A percentile compares a stretch with the other conserved stretches of the same genome.
Evolutionary conservation across 23 red algal species (phyloP).

Genomic region (Rhodosorus marinus): DNA sequence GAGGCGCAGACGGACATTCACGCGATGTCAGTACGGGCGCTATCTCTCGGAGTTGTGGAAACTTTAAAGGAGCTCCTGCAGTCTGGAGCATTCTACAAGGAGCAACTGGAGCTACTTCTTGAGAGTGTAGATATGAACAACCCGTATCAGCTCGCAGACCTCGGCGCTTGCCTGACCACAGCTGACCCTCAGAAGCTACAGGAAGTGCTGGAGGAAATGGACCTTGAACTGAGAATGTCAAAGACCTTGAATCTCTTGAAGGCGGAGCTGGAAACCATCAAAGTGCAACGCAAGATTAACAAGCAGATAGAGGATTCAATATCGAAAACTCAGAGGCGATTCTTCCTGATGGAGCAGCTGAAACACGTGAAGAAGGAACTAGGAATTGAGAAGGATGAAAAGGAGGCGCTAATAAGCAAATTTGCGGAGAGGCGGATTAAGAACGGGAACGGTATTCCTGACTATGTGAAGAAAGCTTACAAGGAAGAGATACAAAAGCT

Average conservation of each 20-base stretch:
- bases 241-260: constrained; percentile 70
- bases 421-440: constrained; percentile 50
- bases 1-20: constrained; percentile 53
- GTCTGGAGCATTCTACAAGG: constrained; percentile 81
- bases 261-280: constrained; percentile 77
- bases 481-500: constrained; percentile 87
- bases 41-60: constrained; percentile 71
- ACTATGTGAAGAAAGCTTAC: constrained; percentile 24
- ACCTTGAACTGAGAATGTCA: constrained; percentile 61
- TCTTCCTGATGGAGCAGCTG: constrained; percentile 93
- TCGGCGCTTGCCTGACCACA: constrained; percentile 83
- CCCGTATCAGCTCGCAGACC: constrained; percentile 81
- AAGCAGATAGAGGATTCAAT: constrained; percentile 90
- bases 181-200: constrained; percentile 75
- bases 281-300: constrained; percentile 75
- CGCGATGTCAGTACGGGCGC: constrained; percentile 51
- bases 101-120: constrained; percentile 77
- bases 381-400: constrained; percentile 90
- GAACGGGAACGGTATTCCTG: constrained; percentile 58
- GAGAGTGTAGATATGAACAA: constrained; percentile 84
- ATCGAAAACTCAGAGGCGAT: constrained; percentile 58
- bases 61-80: constrained; percentile 67
- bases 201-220: constrained; percentile 65
- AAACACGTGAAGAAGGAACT: constrained; percentile 92
- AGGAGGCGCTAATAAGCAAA: constrained; percentile 44